These are phyloP conservation scores for Rauvolfia tetraphylla DNA, from an alignment of 257 asterid genomes.

Conservation along the genomic window DNA sequence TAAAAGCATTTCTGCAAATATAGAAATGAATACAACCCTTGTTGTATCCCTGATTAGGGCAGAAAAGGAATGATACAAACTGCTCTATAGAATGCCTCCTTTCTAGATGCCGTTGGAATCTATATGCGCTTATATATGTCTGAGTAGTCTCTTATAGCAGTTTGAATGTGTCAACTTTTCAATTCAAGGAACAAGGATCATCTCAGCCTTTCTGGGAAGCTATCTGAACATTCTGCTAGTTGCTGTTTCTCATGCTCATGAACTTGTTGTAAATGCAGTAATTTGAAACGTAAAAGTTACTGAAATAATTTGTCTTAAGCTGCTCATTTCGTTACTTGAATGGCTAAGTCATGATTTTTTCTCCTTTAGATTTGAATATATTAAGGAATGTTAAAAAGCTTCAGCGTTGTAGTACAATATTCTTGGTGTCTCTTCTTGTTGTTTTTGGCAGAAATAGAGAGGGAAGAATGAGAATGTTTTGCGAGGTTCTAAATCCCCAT, in stretches of 20 bases:
- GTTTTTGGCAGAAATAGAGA: constrained; percentile 15
- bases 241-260: not conserved
- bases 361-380: constrained; percentile 9
- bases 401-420: constrained; percentile 21
- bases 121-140: not conserved
- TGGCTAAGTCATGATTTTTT: not conserved
- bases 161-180: not conserved
- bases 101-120: not conserved
- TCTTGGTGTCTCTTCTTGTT: constrained; percentile 12
- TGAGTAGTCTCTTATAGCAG: not conserved
- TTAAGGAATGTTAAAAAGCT: constrained; percentile 20
- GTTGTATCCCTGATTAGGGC: not conserved
- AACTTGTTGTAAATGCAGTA: not conserved
- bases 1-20: not conserved
- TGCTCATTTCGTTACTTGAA: not conserved
- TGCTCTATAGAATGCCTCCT: not conserved
- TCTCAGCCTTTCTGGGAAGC: not conserved
- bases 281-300: not conserved
- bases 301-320: not conserved
- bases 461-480: constrained; percentile 20
- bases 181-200: not conserved
- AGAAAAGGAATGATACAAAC: not conserved
- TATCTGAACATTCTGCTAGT: not conserved
- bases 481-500: constrained; percentile 42
- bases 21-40: not conserved